These are phyloP conservation scores for Colletotrichum cordylinicola DNA, from an alignment of 2,329 filamentous ascomycete genomes.

Conservation along the genomic window DNA sequence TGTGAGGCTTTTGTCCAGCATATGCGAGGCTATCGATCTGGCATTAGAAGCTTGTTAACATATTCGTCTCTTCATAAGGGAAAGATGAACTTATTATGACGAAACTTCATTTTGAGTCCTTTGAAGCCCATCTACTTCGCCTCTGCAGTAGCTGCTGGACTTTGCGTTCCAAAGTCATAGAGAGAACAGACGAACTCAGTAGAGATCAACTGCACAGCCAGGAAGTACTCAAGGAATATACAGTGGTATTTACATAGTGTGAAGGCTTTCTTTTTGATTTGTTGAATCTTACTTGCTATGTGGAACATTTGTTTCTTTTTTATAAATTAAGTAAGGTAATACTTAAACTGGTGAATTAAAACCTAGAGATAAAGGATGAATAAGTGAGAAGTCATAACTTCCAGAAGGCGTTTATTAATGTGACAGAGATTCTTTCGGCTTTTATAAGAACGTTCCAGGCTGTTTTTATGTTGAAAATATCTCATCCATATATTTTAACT, in stretches of 20 bases:
- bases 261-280: background rate
- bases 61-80: too few relatives aligned
- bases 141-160: too few relatives aligned
- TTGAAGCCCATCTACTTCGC: too few relatives aligned
- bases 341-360: background rate
- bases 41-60: too few relatives aligned
- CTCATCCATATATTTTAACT: background rate
- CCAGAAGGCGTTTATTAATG: background rate
- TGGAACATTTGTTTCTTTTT: background rate
- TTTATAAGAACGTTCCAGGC: background rate
- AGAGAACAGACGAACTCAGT: background rate
- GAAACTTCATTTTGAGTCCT: too few relatives aligned
- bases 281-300: background rate
- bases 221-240: background rate
- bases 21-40: too few relatives aligned
- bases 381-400: background rate
- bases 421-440: rapidly evolving
- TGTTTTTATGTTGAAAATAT: background rate
- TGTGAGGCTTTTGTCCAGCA: too few relatives aligned
- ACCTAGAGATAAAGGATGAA: background rate
- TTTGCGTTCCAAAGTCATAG: background rate
- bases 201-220: background rate
- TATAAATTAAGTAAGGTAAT: too few relatives aligned
- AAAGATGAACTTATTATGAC: too few relatives aligned
- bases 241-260: background rate